phyloP scores from a whole-genome alignment of 2,329 filamentous ascomycete species.

The Plenodomus tracheiphilus region DNA sequence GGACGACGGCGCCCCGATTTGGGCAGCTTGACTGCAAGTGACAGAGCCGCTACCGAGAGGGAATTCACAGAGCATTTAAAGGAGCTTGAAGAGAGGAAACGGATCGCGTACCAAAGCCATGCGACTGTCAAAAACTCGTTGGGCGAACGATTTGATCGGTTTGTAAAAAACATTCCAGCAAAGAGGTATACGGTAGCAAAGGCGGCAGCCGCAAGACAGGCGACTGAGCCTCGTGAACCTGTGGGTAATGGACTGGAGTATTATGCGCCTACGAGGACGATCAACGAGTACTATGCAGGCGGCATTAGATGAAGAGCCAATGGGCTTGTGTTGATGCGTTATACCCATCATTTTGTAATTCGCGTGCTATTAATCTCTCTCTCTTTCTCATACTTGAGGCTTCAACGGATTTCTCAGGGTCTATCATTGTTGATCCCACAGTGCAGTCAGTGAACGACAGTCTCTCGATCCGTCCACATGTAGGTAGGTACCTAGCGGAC shows the following conservation, averaged over 20 bases:
- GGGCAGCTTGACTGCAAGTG: not conserved
- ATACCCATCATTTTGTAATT: not conserved
- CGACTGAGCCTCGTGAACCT: not conserved
- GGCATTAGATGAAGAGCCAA: conserved; percentile 6
- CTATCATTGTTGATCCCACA: no score
- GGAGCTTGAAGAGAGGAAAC: conserved; percentile 1
- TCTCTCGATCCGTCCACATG: no score
- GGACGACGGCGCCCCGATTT: conserved; percentile 6
- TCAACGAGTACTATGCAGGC: conserved; percentile 25
- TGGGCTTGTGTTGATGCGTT: not conserved
- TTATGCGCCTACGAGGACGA: conserved; percentile 28
- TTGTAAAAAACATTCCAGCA: conserved; percentile 12
- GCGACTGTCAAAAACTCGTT: conserved; percentile 5
- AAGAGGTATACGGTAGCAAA: conserved; percentile 16
- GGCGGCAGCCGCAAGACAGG: conserved; percentile 9
- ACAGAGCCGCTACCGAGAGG: not conserved
- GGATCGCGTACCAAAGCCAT: conserved; percentile 7
- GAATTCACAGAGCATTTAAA: not conserved
- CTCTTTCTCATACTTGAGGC: not conserved
- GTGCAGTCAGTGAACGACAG: no score
- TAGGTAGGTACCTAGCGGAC: no score
- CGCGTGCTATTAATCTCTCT: not conserved
- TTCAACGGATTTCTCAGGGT: no score
- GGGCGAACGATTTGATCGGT: conserved; percentile 17
- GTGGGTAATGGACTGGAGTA: conserved; percentile 10